These are phyloP conservation scores for Candida mattraensis DNA, from an alignment of 805 yeast species.

Conservation along the genomic window DNA sequence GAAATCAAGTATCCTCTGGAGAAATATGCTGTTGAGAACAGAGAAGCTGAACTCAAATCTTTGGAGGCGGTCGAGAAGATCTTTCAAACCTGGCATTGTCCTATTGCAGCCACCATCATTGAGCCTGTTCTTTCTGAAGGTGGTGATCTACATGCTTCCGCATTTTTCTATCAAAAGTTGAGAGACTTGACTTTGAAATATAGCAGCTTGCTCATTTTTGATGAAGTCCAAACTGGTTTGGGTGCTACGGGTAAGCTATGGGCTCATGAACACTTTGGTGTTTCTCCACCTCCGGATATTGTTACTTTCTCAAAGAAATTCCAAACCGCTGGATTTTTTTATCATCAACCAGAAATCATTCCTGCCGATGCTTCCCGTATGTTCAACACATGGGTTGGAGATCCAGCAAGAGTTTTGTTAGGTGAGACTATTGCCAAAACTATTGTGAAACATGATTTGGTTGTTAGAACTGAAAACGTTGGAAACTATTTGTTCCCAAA, in stretches of 20 bases:
- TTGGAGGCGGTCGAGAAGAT: constrained; percentile 43
- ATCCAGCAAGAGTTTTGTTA: constrained; percentile 65
- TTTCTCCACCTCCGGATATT: constrained; percentile 63
- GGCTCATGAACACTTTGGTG: constrained; percentile 71
- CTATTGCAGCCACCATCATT: constrained; percentile 52
- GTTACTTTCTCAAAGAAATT: constrained; percentile 72
- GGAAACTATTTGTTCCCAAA: constrained; percentile 54
- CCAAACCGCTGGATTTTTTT: constrained; percentile 73
- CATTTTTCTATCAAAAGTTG: constrained; percentile 59
- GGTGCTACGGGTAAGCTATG: constrained; percentile 73
- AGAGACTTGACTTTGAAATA: constrained; percentile 59
- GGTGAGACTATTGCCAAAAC: constrained; percentile 62
- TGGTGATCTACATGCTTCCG: constrained; percentile 71
- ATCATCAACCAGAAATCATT: constrained; percentile 55
- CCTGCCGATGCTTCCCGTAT: constrained; percentile 66
- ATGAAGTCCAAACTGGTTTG: constrained; percentile 75
- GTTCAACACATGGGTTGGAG: constrained; percentile 80
- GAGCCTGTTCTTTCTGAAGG: constrained; percentile 75
- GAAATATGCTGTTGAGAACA: constrained; percentile 52
- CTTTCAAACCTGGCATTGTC: constrained; percentile 39
- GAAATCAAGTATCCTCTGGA: constrained; percentile 81
- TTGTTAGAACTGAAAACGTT: constrained; percentile 46
- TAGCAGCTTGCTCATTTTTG: constrained; percentile 60
- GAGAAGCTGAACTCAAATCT: constrained; percentile 48
- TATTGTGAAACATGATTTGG: constrained; percentile 47